Evolutionary conservation across 176 grass and related monocot genomes (phyloP).

Genomic region (Hordeum marinum): DNA sequence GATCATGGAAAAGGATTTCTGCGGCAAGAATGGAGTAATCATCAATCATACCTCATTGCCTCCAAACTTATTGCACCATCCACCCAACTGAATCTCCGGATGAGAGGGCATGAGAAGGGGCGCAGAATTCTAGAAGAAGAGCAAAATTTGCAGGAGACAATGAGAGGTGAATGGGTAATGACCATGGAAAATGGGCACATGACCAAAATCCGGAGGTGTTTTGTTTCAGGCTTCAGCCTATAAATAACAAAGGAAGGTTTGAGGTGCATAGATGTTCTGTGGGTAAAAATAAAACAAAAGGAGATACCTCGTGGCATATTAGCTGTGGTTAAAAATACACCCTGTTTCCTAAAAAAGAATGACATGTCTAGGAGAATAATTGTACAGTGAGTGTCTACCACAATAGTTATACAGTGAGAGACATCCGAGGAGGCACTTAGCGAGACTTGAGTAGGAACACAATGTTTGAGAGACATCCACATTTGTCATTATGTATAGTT

Average conservation of each 20-base stretch:
- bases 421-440: neutral
- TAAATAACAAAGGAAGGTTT: slow-evolving; percentile 40
- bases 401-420: neutral
- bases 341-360: neutral
- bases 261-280: slow-evolving; percentile 23
- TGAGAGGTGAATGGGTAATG: slow-evolving; percentile 11
- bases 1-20: neutral
- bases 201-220: neutral
- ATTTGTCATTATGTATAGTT: no score
- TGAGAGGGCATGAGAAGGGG: slow-evolving; percentile 5
- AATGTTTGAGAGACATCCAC: no score
- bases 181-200: neutral
- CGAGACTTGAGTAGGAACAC: no score
- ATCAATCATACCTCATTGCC: slow-evolving; percentile 2
- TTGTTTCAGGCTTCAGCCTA: slow-evolving; percentile 22
- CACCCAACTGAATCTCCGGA: slow-evolving; percentile 8
- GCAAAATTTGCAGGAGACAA: neutral
- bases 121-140: neutral
- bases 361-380: neutral
- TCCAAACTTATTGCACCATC: slow-evolving; percentile 17
- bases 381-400: neutral
- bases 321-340: slow-evolving; percentile 14
- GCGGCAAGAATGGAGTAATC: neutral
- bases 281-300: neutral
- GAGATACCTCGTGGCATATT: neutral